Evolutionary conservation across 805 yeast species (phyloP).

Genomic region (Zygotorulaspora florentina): DNA sequence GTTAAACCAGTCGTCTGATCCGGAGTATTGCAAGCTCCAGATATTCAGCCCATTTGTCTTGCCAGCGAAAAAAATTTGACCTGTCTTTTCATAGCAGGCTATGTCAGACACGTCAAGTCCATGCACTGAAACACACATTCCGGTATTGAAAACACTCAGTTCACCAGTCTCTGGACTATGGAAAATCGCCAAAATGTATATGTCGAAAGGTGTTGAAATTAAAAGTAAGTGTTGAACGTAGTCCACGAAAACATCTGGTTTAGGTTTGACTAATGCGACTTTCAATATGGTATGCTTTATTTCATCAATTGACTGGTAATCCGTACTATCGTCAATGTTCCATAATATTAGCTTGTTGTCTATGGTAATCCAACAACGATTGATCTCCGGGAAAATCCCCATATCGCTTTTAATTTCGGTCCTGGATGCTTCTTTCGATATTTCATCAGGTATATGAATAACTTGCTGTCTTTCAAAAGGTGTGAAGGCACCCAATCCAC

Average conservation of each 20-base stretch:
- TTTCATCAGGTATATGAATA: slow-evolving; percentile 73
- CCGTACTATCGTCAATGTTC: slow-evolving; percentile 64
- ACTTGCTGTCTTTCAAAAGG: slow-evolving; percentile 72
- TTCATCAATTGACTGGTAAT: slow-evolving; percentile 78
- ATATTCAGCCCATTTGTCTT: slow-evolving; percentile 69
- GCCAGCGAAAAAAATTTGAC: slow-evolving; percentile 84
- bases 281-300: slow-evolving; percentile 71
- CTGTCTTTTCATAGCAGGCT: slow-evolving; percentile 54
- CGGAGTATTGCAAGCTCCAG: slow-evolving; percentile 84
- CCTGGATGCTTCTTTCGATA: slow-evolving; percentile 65
- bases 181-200: slow-evolving; percentile 72
- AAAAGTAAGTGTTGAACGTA: slow-evolving; percentile 68
- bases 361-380: slow-evolving; percentile 79
- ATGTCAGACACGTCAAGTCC: slow-evolving; percentile 71
- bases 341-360: slow-evolving; percentile 81
- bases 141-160: slow-evolving; percentile 74
- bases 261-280: slow-evolving; percentile 77
- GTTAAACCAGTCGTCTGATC: slow-evolving; percentile 80
- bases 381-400: slow-evolving; percentile 79
- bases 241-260: slow-evolving; percentile 72
- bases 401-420: slow-evolving; percentile 65
- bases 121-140: slow-evolving; percentile 71
- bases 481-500: slow-evolving; percentile 49
- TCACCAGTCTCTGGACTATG: slow-evolving; percentile 42
- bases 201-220: slow-evolving; percentile 74